Base-by-base conservation (phyloP, 257 asterid species). In the Leonotis leonurus region DNA sequence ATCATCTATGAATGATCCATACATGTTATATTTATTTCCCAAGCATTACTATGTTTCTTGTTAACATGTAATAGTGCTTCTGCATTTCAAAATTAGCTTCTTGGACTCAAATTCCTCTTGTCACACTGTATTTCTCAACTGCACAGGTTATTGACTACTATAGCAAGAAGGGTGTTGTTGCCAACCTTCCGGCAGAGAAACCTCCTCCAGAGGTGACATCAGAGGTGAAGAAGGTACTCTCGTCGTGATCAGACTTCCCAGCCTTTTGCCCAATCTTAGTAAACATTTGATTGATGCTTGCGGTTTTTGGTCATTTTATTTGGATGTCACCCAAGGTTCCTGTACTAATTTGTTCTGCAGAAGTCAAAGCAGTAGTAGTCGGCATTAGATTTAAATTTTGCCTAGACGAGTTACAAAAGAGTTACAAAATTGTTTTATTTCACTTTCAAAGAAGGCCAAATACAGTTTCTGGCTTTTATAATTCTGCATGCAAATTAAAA, bases 121-220 rank as follows among this genome's bases (percentile, higher is more conserved):
- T 25, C 14, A 16, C 18, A 22, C 14, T 29, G 61, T 16, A 3
- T 48, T 17, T 49, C 8, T 49, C 27, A 1, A 53, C 32, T 51
- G 45, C 67, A 56, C 83, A 89, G 96, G 96, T 89, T 14, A 77
- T 89, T 8, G 85, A 84, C 56, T 86, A 86, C 73, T 88, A 88
- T 52, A 75, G 30, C 56, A 85, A 72, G 68, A 88, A 82, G 78
- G 87, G 90, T 41, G 50, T 75, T 8, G 93, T 83, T 55, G 87
- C 86, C 12, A 82, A 70, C 70, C 90, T 89, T 53, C 90, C 84
- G 6, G 96, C 95, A 10, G 95, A 89, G 74, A 89, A 82, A 80
- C 78, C 86, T 33, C 96, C 90, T 29, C 79, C 71, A 60, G 87
- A 70, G 48, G 96, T 89, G 16, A 77, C 83, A 1, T 25, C 72